A percentile compares a stretch with the other conserved stretches of the same genome.
Conservation (phyloP, 179 eudicot genomes). For the Pouteria campechiana region DNA sequence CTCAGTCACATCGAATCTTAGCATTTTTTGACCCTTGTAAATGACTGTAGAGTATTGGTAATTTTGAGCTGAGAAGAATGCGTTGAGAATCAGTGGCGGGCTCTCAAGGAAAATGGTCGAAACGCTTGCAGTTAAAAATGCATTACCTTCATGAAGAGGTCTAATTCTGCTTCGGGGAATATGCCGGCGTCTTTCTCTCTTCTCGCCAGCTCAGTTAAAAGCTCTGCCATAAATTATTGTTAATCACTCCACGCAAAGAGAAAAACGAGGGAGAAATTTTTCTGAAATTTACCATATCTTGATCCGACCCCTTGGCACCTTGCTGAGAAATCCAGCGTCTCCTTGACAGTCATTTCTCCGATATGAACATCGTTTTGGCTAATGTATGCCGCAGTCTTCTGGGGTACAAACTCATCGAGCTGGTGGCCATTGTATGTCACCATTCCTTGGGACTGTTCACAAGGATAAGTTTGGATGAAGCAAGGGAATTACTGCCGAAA, state of each 20-base stretch:
- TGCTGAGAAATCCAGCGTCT: conserved; percentile 57
- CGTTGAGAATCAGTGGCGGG: background rate
- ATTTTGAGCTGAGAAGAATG: background rate
- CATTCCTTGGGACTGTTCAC: conserved; percentile 33
- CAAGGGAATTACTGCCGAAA: conserved; percentile 29
- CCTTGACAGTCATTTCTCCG: conserved; percentile 61
- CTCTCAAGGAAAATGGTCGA: background rate
- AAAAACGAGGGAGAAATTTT: too few species aligned
- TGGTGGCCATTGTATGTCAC: conserved; percentile 49
- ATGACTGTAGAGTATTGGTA: too few species aligned
- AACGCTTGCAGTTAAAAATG: background rate
- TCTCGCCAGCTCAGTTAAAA: conserved; percentile 25
- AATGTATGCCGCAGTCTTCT: conserved; percentile 55
- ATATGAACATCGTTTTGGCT: conserved; percentile 68
- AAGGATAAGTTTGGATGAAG: background rate
- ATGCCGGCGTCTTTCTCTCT: conserved; percentile 32
- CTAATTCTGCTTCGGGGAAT: conserved; percentile 37
- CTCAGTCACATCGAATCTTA: too few species aligned
- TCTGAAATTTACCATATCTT: conserved; percentile 46
- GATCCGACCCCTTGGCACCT: conserved; percentile 63
- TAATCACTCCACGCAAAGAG: too few species aligned
- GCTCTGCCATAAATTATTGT: conserved; percentile 9
- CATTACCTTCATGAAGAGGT: conserved; percentile 43
- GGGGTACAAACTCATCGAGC: conserved; percentile 55
- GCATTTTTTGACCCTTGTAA: too few species aligned